phyloP scores from a whole-genome alignment of 148 eudicot species.

The Talinum fruticosum region DNA sequence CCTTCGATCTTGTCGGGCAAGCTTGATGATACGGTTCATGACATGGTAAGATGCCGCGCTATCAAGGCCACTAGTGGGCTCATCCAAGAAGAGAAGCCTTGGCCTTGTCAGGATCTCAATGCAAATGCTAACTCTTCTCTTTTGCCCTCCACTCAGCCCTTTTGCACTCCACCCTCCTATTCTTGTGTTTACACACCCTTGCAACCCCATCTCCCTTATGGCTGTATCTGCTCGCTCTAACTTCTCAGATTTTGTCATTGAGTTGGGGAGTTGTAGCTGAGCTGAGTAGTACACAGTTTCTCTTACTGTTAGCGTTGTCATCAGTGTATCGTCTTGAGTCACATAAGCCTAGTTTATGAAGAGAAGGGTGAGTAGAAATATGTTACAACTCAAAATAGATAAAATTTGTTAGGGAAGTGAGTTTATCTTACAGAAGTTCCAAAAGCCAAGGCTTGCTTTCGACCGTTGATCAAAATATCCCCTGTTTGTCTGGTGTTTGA shows the following conservation, averaged over 20 bases:
- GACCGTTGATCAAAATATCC: conserved; percentile 40
- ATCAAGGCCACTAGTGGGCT: conserved; percentile 79
- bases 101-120: conserved; percentile 59
- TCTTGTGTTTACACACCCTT: conserved; percentile 41
- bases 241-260: conserved; percentile 47
- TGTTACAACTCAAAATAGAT: background rate
- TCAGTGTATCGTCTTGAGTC: conserved; percentile 61
- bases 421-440: conserved; percentile 35
- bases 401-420: background rate
- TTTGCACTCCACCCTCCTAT: conserved; percentile 58
- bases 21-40: conserved; percentile 35
- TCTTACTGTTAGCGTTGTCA: conserved; percentile 47
- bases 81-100: conserved; percentile 56
- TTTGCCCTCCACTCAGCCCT: conserved; percentile 67
- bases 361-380: background rate
- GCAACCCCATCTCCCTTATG: conserved; percentile 61
- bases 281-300: conserved; percentile 70
- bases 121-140: conserved; percentile 69
- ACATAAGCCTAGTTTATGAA: conserved; percentile 50
- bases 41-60: conserved; percentile 69
- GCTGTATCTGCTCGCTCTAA: conserved; percentile 42
- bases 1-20: conserved; percentile 28
- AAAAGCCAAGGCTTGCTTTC: conserved; percentile 33
- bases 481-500: conserved; percentile 34
- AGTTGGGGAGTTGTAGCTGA: conserved; percentile 50